Conservation (phyloP, 257 asterid species). For the Fraxinus anomala region DNA sequence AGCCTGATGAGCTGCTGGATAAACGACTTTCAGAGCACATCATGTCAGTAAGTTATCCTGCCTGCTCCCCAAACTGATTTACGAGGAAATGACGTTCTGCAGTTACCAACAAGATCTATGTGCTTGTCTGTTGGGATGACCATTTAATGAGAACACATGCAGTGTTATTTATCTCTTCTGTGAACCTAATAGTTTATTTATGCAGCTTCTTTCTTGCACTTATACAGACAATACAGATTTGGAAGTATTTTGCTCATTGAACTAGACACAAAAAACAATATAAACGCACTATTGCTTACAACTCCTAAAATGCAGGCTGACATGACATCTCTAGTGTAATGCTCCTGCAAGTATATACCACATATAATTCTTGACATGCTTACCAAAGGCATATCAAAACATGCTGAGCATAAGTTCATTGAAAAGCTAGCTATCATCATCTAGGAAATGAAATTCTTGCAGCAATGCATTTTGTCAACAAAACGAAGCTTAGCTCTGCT, state of each 20-base stretch:
- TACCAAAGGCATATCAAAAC: not conserved
- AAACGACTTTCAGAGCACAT: conserved; percentile 96
- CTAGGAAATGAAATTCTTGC: not conserved
- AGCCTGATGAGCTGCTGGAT: conserved; percentile 91
- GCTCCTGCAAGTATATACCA: not conserved
- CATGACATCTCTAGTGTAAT: not conserved
- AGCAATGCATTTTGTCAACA: not conserved
- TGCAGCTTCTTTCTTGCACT: conserved; percentile 1
- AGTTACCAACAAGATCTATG: conserved; percentile 10
- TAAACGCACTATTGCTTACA: not conserved
- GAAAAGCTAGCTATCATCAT: not conserved
- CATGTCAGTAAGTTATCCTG: conserved; percentile 82
- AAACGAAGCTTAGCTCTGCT: not conserved
- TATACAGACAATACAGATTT: not conserved
- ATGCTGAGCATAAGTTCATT: not conserved
- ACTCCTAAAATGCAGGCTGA: not conserved
- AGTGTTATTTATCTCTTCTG: not conserved
- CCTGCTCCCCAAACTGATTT: conserved; percentile 29
- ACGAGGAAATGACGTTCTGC: conserved; percentile 15
- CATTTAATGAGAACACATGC: not conserved
- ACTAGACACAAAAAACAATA: not conserved
- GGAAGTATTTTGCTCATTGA: not conserved
- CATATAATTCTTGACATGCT: not conserved
- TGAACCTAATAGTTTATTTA: not conserved
- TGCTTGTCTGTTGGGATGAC: not conserved